Evolutionary conservation across 2,329 filamentous ascomycete species (phyloP), one percentile per base, ranked within the genome.

Genomic region (Fusarium subtropicale): DNA sequence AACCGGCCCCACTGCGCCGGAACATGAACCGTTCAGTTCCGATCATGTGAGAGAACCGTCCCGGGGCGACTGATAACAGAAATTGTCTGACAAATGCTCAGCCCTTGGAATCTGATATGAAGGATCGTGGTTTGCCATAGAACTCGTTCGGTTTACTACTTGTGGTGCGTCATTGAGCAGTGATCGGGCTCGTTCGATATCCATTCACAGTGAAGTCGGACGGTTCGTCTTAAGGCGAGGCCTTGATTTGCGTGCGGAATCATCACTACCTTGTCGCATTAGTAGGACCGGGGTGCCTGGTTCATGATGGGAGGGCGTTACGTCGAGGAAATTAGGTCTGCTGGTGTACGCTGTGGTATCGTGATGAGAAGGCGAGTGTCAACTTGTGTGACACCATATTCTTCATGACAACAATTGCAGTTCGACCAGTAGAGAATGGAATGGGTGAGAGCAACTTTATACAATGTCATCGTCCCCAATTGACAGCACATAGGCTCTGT

Each of bases 1-100:
- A 16, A 4, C 31, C 58, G 58, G 48, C 48, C 48, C 58, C 58
- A 48, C 42, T 7, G 5, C 9, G 3, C 36, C 48, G 48, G 60
- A 7, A 12, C 9, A n/a, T 2, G 2, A 11, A 15, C 56, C 56
- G 39, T 31, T 8, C 16, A 36, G 7, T 10, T n/a, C 42, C 50
- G 60, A 63, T 63, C 60, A 63, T 63, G 58, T 63, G 58, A 63
- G 33, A 34, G 8, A 50, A 12, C 4, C 10, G 13, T 50, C 20
- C n/a, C 5, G n/a, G 36, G 24, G 6, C 11, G 28, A 20, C 16
- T 30, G 34, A 30, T 1, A n/a, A 58, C 22, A 12, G 13, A 22
- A 44, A 31, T 33, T 24, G n/a, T n/a, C 10, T 26, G 7, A 48
- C 9, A 12, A 20, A 20, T 1, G 10, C 20, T 12, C 10, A 7